Base-by-base conservation (phyloP, 2,329 filamentous ascomycete species). In the Calonectria pseudoreteaudii region DNA sequence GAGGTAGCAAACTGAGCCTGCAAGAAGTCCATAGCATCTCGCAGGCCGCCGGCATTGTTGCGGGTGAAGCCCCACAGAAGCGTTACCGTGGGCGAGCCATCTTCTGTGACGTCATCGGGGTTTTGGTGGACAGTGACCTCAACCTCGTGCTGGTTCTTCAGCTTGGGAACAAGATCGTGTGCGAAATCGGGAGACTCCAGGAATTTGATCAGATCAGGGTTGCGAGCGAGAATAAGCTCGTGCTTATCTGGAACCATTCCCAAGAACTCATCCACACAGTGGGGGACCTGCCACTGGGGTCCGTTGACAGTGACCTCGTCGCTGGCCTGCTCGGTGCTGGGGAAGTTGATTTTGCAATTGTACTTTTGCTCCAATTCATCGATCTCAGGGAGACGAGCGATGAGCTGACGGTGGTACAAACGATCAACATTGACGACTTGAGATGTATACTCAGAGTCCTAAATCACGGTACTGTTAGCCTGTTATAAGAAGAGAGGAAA, bases 301-400 rank as follows among this genome's bases (percentile, higher is more conserved):
- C 97, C 97, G 75, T 95, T 98, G 72, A 99, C 95, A 23, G 94
- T 97, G 68, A 99, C 95, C 82, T 97, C 94, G 82, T 99, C 97
- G 83, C 96, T 98, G 28, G 97, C 97, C 85, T 97, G 94, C 84
- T 99, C 97, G 13, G 97, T 98, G 86, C 96, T 98, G 10, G 97
- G 97, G 83, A 99, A 99, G 79, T 95, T 94, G 82, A 99, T 97
- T 88, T 98, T 98, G 92, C 97, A 99, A 85, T 98, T 98, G 94
- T 96, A 98, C 86, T 98, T 98, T 89, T 98, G 97, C 88, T 99
- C 97, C 66, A 99, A 90, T 79, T 97, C 95, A 78, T 98, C 96
- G 72, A 99, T 95, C 82, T 98, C 95, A 56, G 91, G 88, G 77
- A 98, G 93, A 73, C 96, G 95, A 73, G 94, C 91, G 83, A 99